Evolutionary conservation across 83 land plant genomes (phyloP).

Genomic region (Diphasiastrum complanatum): DNA sequence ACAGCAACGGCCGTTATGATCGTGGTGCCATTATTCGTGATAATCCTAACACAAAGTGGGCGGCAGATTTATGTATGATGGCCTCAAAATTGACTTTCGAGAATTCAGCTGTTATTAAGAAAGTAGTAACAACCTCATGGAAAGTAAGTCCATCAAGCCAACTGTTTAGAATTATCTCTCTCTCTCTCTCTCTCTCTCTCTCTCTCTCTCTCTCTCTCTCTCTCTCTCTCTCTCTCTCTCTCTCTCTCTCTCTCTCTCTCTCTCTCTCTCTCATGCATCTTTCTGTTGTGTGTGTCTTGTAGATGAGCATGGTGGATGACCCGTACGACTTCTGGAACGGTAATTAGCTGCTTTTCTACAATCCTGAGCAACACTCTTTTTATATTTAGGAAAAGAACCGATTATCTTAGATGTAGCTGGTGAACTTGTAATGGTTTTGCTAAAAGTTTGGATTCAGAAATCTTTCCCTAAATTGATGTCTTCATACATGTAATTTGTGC

Average conservation of each 20-base stretch:
- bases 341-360: not conserved
- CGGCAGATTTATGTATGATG: too few relatives aligned
- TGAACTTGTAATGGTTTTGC: not conserved
- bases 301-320: not conserved
- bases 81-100: too few relatives aligned
- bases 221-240: too few relatives aligned
- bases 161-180: not conserved
- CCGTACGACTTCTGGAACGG: not conserved
- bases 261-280: too few relatives aligned
- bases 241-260: too few relatives aligned
- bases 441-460: too few relatives aligned
- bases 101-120: slow-evolving; percentile 1
- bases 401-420: not conserved
- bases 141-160: not conserved
- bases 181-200: not conserved
- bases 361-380: not conserved
- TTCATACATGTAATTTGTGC: too few relatives aligned
- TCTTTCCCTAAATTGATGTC: too few relatives aligned
- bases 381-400: not conserved
- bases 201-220: too few relatives aligned
- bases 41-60: not conserved
- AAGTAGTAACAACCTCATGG: slow-evolving; percentile 5
- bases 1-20: not conserved
- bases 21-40: not conserved
- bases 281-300: not conserved